These are phyloP conservation scores for Eimeria praecox DNA, from an alignment of 169 alveolate genomes.

Conservation along the genomic window DNA sequence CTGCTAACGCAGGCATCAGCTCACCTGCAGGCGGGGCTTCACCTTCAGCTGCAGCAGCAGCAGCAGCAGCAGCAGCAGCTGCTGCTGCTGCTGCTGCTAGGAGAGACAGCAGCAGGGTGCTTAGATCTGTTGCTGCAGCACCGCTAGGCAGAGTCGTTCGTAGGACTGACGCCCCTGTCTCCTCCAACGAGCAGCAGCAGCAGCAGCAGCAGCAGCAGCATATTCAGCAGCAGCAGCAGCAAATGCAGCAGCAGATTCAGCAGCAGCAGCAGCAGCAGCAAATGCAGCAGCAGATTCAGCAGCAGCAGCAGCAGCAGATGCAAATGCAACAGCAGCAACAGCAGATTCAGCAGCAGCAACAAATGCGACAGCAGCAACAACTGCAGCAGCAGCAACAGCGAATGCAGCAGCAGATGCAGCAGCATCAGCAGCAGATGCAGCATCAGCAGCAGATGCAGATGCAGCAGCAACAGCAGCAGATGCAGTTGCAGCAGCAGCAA, in stretches of 20 bases:
- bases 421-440: no score
- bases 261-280: no score
- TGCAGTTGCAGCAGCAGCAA: background rate
- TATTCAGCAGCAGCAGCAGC: no score
- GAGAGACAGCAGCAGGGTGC: background rate
- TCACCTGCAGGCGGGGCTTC: background rate
- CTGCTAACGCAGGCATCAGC: slow-evolving; percentile 1
- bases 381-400: background rate
- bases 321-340: no score
- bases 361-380: background rate
- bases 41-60: slow-evolving; percentile 1
- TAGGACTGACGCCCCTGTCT: background rate
- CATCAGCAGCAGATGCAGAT: no score
- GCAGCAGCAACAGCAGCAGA: no score
- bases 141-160: slow-evolving; percentile 37
- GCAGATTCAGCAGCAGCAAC: no score
- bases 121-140: slow-evolving; percentile 33
- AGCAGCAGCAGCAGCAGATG: no score
- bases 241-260: no score
- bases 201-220: background rate
- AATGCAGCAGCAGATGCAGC: no score
- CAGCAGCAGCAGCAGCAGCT: slow-evolving; percentile 23
- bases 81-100: slow-evolving; percentile 4
- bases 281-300: no score
- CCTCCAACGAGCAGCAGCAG: slow-evolving; percentile 6